phyloP scores from a whole-genome alignment of 2,329 filamentous ascomycete genomes.

The Xylaria sp. region DNA sequence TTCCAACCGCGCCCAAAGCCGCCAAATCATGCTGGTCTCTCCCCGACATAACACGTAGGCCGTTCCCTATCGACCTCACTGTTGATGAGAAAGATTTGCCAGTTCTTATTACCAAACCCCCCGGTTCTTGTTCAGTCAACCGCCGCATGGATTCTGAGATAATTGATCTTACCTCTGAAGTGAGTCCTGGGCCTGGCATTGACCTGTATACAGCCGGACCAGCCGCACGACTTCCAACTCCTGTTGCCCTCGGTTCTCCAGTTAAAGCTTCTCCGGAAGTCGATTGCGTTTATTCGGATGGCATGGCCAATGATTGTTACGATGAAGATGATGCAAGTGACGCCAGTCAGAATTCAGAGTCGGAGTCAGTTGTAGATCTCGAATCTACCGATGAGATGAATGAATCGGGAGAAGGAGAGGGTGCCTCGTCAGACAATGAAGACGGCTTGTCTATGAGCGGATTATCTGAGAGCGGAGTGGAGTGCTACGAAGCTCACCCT shows the following conservation, averaged over 20 bases:
- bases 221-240: neutral
- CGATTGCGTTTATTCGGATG: neutral
- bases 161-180: conserved; percentile 26
- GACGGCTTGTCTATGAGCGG: neutral
- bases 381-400: conserved; percentile 8
- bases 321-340: conserved; percentile 8
- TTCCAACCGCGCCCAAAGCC: neutral
- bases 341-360: neutral
- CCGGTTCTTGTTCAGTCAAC: neutral
- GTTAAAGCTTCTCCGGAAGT: neutral
- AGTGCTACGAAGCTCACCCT: too few species aligned
- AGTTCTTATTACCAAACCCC: neutral
- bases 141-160: conserved; percentile 18
- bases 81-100: conserved; percentile 17
- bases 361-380: neutral
- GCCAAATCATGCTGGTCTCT: neutral
- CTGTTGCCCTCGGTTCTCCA: neutral
- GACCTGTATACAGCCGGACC: conserved; percentile 3
- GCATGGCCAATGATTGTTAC: neutral
- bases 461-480: too few species aligned
- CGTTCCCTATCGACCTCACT: conserved; percentile 24
- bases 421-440: conserved; percentile 1
- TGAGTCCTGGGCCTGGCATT: conserved; percentile 15
- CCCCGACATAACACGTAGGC: neutral
- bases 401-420: neutral